Evolutionary conservation across 495 filamentous ascomycete genomes (phyloP).

Genomic region (Aspergillus sclerotiicarbonarius): DNA sequence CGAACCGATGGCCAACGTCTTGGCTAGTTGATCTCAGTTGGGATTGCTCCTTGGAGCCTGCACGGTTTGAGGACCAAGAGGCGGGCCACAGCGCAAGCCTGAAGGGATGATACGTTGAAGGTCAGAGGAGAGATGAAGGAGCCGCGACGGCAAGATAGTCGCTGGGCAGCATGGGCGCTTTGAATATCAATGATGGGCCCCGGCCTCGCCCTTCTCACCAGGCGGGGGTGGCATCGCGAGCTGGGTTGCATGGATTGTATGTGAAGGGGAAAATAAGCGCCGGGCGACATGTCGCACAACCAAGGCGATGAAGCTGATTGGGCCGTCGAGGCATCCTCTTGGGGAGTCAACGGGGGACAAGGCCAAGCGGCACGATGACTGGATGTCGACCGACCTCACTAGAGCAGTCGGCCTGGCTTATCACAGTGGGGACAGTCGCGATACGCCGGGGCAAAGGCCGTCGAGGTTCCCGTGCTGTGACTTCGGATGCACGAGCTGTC

Average conservation of each 20-base stretch:
- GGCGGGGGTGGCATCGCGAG: constrained; percentile 6
- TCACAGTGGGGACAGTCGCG: constrained; percentile 32
- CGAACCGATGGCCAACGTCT: background rate
- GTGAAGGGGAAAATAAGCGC: constrained; percentile 32
- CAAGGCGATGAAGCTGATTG: constrained; percentile 30
- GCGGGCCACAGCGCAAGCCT: constrained; percentile 27
- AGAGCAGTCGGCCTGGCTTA: constrained; percentile 35
- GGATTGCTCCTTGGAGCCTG: constrained; percentile 27
- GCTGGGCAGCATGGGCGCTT: constrained; percentile 21
- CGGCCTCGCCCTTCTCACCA: constrained; percentile 5
- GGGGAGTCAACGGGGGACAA: constrained; percentile 9
- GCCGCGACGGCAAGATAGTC: constrained; percentile 12
- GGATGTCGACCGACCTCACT: constrained; percentile 17
- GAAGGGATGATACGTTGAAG: constrained; percentile 13
- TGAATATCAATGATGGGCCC: constrained; percentile 38
- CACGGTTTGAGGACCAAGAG: constrained; percentile 24
- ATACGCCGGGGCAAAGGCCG: constrained; percentile 13
- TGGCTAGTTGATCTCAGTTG: background rate
- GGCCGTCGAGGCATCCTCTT: constrained; percentile 15
- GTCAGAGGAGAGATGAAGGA: constrained; percentile 13
- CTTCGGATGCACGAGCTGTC: constrained; percentile 36
- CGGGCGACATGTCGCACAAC: constrained; percentile 24
- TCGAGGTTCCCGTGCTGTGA: constrained; percentile 13
- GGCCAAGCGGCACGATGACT: constrained; percentile 22
- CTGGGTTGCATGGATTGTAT: constrained; percentile 11